Conservation (phyloP, 192 early-diverging fungal species). For the Backusella psychrophila region DNA sequence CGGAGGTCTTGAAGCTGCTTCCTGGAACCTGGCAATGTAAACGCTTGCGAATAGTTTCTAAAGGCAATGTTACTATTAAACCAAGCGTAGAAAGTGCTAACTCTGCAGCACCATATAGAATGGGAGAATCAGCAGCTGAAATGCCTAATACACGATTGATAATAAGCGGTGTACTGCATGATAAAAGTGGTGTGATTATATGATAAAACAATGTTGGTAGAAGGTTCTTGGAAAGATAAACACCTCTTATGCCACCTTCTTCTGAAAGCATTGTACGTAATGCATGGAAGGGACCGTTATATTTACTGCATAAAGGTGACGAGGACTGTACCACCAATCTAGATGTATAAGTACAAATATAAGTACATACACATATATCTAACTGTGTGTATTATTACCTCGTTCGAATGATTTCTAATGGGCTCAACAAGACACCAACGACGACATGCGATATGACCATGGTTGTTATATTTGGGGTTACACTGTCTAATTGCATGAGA, state of each 20-base stretch:
- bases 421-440: slow-evolving; percentile 80
- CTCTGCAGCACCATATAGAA: slow-evolving; percentile 54
- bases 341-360: neutral
- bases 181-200: slow-evolving; percentile 66
- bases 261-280: slow-evolving; percentile 70
- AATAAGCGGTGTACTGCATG: slow-evolving; percentile 59
- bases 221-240: slow-evolving; percentile 68
- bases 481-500: slow-evolving; percentile 53
- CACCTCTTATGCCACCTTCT: slow-evolving; percentile 54
- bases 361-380: neutral
- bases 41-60: slow-evolving; percentile 81
- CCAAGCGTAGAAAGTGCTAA: slow-evolving; percentile 67
- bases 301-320: slow-evolving; percentile 68
- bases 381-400: slow-evolving; percentile 18
- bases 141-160: slow-evolving; percentile 61
- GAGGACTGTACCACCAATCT: slow-evolving; percentile 81
- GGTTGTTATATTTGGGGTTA: slow-evolving; percentile 60
- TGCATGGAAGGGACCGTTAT: slow-evolving; percentile 72
- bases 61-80: slow-evolving; percentile 70
- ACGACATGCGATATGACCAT: slow-evolving; percentile 66
- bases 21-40: slow-evolving; percentile 74
- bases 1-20: slow-evolving; percentile 57
- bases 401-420: slow-evolving; percentile 86
- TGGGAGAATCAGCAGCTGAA: slow-evolving; percentile 55
- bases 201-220: slow-evolving; percentile 79